These are phyloP conservation scores for Claviceps quebecensis DNA, from an alignment of 2,329 filamentous ascomycete genomes.

Conservation along the genomic window DNA sequence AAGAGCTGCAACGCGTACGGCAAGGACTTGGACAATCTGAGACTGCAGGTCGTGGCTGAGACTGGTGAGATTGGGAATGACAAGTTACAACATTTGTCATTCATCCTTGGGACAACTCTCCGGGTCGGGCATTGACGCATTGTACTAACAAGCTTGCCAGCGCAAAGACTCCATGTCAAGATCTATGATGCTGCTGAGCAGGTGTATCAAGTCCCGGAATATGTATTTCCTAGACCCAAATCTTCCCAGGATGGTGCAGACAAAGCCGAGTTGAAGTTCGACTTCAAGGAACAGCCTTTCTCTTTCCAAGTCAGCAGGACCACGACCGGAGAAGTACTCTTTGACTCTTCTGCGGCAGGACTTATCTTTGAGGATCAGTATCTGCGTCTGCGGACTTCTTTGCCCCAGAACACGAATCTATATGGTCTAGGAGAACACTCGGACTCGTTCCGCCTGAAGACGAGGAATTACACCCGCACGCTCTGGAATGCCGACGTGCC, in stretches of 20 bases:
- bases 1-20: constrained; percentile 63
- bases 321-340: constrained; percentile 32
- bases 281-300: constrained; percentile 35
- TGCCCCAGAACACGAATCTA: constrained; percentile 52
- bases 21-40: constrained; percentile 10
- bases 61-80: constrained; percentile 11
- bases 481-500: constrained; percentile 57
- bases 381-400: constrained; percentile 49
- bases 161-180: constrained; percentile 52
- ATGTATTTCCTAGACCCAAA: constrained; percentile 46
- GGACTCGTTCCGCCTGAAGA: constrained; percentile 51
- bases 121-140: too few species aligned
- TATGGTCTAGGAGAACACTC: constrained; percentile 67
- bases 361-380: constrained; percentile 65
- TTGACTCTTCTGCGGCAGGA: constrained; percentile 49
- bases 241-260: constrained; percentile 7
- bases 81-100: background rate
- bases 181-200: constrained; percentile 52
- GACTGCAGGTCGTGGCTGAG: constrained; percentile 19
- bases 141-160: background rate
- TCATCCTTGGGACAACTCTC: background rate
- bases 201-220: constrained; percentile 57
- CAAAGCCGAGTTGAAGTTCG: constrained; percentile 29
- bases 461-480: constrained; percentile 53
- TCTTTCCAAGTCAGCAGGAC: constrained; percentile 41